A percentile compares a stretch with the other conserved stretches of the same genome.
These are phyloP conservation scores for Hypoxylon sp. DNA, from an alignment of 2,329 filamentous ascomycete species.

Conservation along the genomic window DNA sequence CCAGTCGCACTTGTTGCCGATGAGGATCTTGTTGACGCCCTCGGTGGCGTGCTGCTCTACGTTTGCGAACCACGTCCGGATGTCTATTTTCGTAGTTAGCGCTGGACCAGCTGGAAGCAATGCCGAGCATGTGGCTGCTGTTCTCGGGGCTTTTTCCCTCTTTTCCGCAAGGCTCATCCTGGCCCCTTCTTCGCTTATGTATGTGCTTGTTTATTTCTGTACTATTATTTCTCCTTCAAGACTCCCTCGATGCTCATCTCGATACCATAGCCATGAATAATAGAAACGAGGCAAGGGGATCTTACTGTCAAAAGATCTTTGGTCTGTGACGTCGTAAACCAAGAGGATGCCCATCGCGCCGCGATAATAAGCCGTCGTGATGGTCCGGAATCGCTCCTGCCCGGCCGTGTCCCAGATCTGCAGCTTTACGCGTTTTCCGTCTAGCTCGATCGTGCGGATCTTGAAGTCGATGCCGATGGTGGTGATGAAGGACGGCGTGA, in stretches of 20 bases:
- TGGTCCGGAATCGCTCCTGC: slow-evolving; percentile 97
- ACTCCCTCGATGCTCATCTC: background rate
- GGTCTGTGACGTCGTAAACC: slow-evolving; percentile 98
- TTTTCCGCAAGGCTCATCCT: slow-evolving; percentile 10
- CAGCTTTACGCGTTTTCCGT: slow-evolving; percentile 98
- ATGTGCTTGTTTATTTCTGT: too few species aligned
- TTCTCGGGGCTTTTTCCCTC: too few species aligned
- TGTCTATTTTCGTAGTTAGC: slow-evolving; percentile 68
- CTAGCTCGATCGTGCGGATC: slow-evolving; percentile 98
- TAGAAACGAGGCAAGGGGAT: background rate
- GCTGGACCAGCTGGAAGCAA: slow-evolving; percentile 7
- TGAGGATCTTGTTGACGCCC: slow-evolving; percentile 99
- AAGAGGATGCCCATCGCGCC: slow-evolving; percentile 98
- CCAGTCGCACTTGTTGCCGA: slow-evolving; percentile 99
- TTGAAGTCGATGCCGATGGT: slow-evolving; percentile 99
- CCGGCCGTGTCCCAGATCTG: slow-evolving; percentile 99
- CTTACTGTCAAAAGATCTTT: slow-evolving; percentile 92
- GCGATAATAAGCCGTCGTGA: slow-evolving; percentile 98
- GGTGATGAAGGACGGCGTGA: slow-evolving; percentile 97
- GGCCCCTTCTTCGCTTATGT: background rate
- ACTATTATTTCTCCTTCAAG: background rate
- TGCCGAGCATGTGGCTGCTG: background rate
- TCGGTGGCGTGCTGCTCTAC: slow-evolving; percentile 98
- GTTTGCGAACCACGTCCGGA: slow-evolving; percentile 99
- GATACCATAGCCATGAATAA: too few species aligned